Evolutionary conservation across 495 filamentous ascomycete species (phyloP), one percentile per base, ranked within the genome.

Genomic region (Penicillium fimorum): DNA sequence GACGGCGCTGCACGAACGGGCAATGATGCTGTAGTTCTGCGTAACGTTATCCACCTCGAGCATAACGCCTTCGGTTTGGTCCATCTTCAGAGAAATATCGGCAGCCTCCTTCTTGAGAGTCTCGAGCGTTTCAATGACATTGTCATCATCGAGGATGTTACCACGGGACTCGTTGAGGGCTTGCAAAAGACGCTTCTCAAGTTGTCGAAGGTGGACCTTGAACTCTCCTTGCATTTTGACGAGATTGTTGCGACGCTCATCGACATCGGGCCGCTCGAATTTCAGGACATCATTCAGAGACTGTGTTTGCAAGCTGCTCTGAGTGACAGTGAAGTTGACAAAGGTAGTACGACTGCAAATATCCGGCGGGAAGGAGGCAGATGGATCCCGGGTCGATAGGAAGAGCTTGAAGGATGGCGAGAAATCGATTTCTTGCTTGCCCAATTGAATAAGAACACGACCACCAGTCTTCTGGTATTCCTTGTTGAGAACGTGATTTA

Each of bases 391-490:
- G 2, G 94, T 99, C 1, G 92, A 96, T 50, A 99, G 77, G 74
- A 93, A 99, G 37, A 99, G 81, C 71, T 87, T 93, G 82, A 99
- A 99, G 2, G 92, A 84, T 11, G 94, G 95, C 43, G 94, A 99
- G 74, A 99, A 97, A 73, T 99, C 94, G 54, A 99, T 99, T 70
- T 97, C 92, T 74, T 99, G 95, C 71, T 93, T 97, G 62, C 94
- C 94, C 30, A 99, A 87, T 69, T 97, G 94, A 56, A 97, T 97
- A 46, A 99, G 83, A 37, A 99, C 94, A 81, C 94, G 92, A 13
- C 94, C 94, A 53, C 94, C 94, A n/a, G 94, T 99, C 76, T 92
- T 96, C 71, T 99, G 94, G 71, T 99, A 97, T 66, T 99, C 94
- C 71, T 97, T 97, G 76, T 99, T 99, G 70, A 99, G 84, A 45